Conservation (phyloP, 371 early-diverging fungal genomes). For the Coemansia sp. region DNA sequence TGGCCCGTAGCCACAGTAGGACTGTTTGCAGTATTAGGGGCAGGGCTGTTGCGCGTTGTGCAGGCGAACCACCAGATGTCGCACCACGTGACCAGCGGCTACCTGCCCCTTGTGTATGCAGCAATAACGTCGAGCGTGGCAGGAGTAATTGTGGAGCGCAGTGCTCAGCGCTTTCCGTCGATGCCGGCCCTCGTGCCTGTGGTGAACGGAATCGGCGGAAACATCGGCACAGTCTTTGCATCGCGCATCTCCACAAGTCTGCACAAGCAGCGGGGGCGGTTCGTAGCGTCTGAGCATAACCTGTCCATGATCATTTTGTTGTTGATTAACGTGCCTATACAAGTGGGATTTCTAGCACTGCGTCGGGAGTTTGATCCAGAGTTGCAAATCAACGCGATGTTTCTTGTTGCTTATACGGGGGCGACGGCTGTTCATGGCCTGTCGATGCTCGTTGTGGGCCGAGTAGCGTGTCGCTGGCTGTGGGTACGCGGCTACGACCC, state of each 20-base stretch:
- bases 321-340: slow-evolving; percentile 70
- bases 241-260: slow-evolving; percentile 77
- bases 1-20: slow-evolving; percentile 56
- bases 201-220: slow-evolving; percentile 65
- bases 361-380: slow-evolving; percentile 62
- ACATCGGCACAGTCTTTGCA: slow-evolving; percentile 79
- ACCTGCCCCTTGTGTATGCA: slow-evolving; percentile 73
- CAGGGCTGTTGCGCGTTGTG: slow-evolving; percentile 59
- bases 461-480: slow-evolving; percentile 44
- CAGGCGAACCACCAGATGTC: slow-evolving; percentile 63
- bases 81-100: slow-evolving; percentile 67
- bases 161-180: slow-evolving; percentile 69
- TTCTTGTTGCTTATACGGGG: slow-evolving; percentile 50
- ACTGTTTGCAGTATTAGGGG: slow-evolving; percentile 54
- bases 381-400: slow-evolving; percentile 29
- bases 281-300: slow-evolving; percentile 53
- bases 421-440: slow-evolving; percentile 54
- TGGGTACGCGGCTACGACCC: slow-evolving; percentile 78
- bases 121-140: slow-evolving; percentile 78
- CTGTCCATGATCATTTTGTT: slow-evolving; percentile 62
- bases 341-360: slow-evolving; percentile 63
- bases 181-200: slow-evolving; percentile 63
- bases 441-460: slow-evolving; percentile 55
- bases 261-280: slow-evolving; percentile 57
- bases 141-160: slow-evolving; percentile 74